Base-by-base conservation (phyloP, 305 asterid species). In the Fraxinus greggii region DNA sequence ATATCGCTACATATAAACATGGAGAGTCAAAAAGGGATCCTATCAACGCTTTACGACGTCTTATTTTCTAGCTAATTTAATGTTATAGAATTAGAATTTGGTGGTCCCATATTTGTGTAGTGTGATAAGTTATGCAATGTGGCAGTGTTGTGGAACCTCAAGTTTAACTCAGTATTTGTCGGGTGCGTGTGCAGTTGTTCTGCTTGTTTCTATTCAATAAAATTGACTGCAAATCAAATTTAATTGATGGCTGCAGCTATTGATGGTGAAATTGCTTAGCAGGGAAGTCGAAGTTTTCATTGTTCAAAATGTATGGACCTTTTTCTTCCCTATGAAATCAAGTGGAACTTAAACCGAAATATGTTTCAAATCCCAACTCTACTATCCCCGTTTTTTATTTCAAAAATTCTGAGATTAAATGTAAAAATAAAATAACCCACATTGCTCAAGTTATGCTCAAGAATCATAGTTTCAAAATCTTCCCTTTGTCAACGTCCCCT, bases 131-230 rank as follows among this genome's bases (percentile, higher is more conserved):
- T 21, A 23, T 61, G 70, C 2, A 67, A 9, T 40, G 51, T 38
- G 13, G 59, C 5, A 17, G 61, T 51, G 61, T 51, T 1, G 21
- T 69, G 38, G 75, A 69, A 69, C 32, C 75, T 69, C 40, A 29
- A 69, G 75, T 69, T 69, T 28, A 69, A 69, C 75, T 29, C 9
- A 29, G 40, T 69, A 69, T 28, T 69, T 69, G 75, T 69, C 75
- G 40, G 23, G 10, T 69, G 75, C 75, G 29, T 69, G 75, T 69
- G 61, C 61, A 51, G 61, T 17, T 42, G 54, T 42, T 51, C 1
- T 51, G 61, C 61, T 51, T 51, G 32, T 4, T 69, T 33, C 75
- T 69, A 29, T 24, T 63, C 72, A 63, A 63, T 63, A 3, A 63
- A 24, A 63, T 65, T 23, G 72, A 65, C 75, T 69, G 9, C 1